Conservation (phyloP, 2,329 filamentous ascomycete species). For the Neurospora crassa region DNA sequence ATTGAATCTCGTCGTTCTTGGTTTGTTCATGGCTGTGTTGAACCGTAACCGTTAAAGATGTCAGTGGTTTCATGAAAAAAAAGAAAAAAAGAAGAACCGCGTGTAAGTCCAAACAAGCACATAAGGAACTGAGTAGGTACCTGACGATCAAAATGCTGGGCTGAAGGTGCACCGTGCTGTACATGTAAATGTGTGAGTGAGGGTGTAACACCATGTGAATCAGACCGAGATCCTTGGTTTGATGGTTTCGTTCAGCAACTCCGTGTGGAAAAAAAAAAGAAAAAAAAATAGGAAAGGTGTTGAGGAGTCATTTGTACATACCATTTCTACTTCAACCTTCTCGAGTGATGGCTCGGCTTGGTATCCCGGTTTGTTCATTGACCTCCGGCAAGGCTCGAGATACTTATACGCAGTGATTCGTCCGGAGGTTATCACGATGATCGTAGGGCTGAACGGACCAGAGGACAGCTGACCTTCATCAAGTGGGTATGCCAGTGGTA, state of each 20-base stretch:
- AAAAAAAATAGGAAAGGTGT: too few relatives aligned
- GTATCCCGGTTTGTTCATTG: background rate
- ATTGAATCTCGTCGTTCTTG: too few relatives aligned
- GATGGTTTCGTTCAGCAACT: too few relatives aligned
- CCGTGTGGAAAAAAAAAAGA: too few relatives aligned
- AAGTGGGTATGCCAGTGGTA: background rate
- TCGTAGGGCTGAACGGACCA: background rate
- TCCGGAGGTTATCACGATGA: background rate
- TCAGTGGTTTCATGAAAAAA: too few relatives aligned
- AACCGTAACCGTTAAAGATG: too few relatives aligned
- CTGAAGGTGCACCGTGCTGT: background rate
- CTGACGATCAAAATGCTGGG: too few relatives aligned
- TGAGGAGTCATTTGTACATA: too few relatives aligned
- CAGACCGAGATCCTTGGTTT: background rate
- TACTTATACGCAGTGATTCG: background rate
- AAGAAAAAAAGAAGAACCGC: too few relatives aligned
- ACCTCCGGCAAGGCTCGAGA: background rate
- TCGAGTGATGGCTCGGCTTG: background rate
- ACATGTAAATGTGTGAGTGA: background rate
- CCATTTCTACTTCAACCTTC: too few relatives aligned
- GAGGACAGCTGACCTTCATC: background rate
- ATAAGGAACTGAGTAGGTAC: too few relatives aligned
- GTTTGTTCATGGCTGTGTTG: too few relatives aligned
- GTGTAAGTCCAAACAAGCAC: background rate
- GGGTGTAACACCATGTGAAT: background rate